These are phyloP conservation scores for Simplicillium aogashimaense DNA, from an alignment of 2,329 filamentous ascomycete genomes.

Conservation along the genomic window DNA sequence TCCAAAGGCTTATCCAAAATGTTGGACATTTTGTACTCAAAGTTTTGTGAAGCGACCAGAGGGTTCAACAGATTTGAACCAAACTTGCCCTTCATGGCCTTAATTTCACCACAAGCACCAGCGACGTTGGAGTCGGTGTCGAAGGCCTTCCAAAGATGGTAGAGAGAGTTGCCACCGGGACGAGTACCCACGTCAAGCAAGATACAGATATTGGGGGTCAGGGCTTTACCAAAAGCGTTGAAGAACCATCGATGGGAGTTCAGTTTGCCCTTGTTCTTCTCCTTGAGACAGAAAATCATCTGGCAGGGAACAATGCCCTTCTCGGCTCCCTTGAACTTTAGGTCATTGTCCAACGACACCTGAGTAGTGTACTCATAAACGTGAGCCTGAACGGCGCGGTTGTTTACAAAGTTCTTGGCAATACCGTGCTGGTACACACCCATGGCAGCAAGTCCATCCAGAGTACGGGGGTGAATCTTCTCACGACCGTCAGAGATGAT, in stretches of 20 bases:
- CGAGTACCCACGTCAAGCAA: constrained; percentile 93
- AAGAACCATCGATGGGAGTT: constrained; percentile 99
- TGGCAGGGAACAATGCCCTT: constrained; percentile 98
- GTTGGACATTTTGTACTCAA: constrained; percentile 99
- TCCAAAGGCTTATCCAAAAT: constrained; percentile 96
- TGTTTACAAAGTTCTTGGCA: constrained; percentile 96
- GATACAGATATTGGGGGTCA: constrained; percentile 96
- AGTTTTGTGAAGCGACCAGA: constrained; percentile 93
- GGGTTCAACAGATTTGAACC: constrained; percentile 83
- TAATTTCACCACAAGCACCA: constrained; percentile 94
- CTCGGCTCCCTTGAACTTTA: constrained; percentile 98
- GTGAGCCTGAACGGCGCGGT: constrained; percentile 88
- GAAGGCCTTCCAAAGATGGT: constrained; percentile 98
- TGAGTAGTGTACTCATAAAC: constrained; percentile 99
- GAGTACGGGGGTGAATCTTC: constrained; percentile 80
- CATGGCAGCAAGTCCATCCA: constrained; percentile 92
- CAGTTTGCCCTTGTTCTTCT: constrained; percentile 94
- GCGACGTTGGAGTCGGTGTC: constrained; percentile 96
- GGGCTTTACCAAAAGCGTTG: constrained; percentile 86
- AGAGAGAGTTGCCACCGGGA: constrained; percentile 81
- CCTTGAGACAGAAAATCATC: constrained; percentile 97
- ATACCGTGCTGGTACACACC: constrained; percentile 98
- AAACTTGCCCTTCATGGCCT: constrained; percentile 83
- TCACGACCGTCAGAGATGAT: constrained; percentile 90
- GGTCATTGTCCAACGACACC: constrained; percentile 85